Conservation (phyloP, 352 stramenopile species). For the Globisporangium orthogonon region DNA sequence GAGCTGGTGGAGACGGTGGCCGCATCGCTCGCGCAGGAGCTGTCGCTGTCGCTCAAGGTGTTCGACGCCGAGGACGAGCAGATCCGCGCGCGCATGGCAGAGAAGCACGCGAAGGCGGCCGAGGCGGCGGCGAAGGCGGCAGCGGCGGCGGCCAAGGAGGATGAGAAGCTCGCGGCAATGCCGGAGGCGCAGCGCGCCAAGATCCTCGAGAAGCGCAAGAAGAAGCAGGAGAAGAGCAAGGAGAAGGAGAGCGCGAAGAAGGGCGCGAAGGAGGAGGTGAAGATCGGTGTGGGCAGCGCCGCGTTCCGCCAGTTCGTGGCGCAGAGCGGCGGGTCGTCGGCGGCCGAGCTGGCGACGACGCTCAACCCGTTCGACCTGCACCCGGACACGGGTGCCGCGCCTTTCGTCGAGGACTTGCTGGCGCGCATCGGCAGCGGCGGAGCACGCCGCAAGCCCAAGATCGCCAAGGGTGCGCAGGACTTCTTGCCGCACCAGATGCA, state of each 20-base stretch:
- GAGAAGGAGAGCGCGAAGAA: conserved; percentile 76
- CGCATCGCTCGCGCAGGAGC: conserved; percentile 34
- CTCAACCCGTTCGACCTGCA: conserved; percentile 66
- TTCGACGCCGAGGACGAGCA: conserved; percentile 57
- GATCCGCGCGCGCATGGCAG: conserved; percentile 40
- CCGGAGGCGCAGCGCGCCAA: conserved; percentile 67
- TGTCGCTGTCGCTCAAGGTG: conserved; percentile 41
- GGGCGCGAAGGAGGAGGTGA: conserved; percentile 53
- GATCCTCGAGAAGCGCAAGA: conserved; percentile 72
- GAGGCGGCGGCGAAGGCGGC: conserved; percentile 65
- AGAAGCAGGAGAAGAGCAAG: conserved; percentile 82
- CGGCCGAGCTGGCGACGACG: conserved; percentile 8
- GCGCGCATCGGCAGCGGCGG: conserved; percentile 60
- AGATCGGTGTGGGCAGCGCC: conserved; percentile 57
- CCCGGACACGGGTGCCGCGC: conserved; percentile 20
- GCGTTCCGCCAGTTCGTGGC: conserved; percentile 50
- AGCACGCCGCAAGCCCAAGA: conserved; percentile 78
- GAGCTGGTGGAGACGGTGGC: conserved; percentile 43
- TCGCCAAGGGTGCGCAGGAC: conserved; percentile 92
- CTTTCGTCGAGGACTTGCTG: conserved; percentile 63
- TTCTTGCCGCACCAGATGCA: conserved; percentile 96
- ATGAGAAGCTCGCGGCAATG: conserved; percentile 79
- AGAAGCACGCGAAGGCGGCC: conserved; percentile 58
- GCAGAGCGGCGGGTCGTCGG: neutral
- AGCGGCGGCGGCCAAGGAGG: conserved; percentile 68